Evolutionary conservation across 225 moss, liverwort and hornwort genomes (phyloP).

Genomic region (Rhytidiadelphus loreus): DNA sequence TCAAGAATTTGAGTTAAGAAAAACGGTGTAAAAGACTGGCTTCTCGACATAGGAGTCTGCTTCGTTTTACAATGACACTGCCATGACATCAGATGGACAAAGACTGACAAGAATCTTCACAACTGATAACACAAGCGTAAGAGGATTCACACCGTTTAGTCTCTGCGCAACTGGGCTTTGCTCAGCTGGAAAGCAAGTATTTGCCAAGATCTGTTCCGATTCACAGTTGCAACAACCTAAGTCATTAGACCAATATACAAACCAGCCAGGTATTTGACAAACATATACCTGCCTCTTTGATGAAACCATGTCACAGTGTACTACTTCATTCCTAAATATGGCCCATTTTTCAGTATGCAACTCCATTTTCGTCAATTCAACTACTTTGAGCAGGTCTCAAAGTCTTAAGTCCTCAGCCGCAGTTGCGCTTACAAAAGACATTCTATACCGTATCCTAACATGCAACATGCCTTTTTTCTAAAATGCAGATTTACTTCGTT

Average conservation of each 20-base stretch:
- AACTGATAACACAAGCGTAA: background rate
- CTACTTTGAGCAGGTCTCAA: background rate
- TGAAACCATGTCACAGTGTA: background rate
- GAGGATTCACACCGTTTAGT: conserved; percentile 47
- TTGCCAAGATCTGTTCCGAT: conserved; percentile 53
- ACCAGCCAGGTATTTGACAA: background rate
- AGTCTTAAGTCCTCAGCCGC: background rate
- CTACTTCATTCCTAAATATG: background rate
- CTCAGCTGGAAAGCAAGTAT: conserved; percentile 67
- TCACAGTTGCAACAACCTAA: background rate
- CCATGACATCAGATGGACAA: background rate
- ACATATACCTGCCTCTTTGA: background rate
- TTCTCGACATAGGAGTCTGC: background rate
- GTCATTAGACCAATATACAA: background rate
- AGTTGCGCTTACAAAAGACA: background rate
- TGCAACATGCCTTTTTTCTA: background rate
- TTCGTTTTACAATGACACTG: background rate
- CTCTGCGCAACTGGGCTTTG: conserved; percentile 43
- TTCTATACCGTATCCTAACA: background rate
- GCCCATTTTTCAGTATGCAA: background rate
- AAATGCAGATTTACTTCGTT: background rate
- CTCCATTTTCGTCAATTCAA: background rate
- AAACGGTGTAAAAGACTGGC: background rate
- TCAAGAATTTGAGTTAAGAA: background rate
- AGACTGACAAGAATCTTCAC: background rate